These are phyloP conservation scores for Trichoderma virens DNA, from an alignment of 495 filamentous ascomycete genomes.

Conservation along the genomic window DNA sequence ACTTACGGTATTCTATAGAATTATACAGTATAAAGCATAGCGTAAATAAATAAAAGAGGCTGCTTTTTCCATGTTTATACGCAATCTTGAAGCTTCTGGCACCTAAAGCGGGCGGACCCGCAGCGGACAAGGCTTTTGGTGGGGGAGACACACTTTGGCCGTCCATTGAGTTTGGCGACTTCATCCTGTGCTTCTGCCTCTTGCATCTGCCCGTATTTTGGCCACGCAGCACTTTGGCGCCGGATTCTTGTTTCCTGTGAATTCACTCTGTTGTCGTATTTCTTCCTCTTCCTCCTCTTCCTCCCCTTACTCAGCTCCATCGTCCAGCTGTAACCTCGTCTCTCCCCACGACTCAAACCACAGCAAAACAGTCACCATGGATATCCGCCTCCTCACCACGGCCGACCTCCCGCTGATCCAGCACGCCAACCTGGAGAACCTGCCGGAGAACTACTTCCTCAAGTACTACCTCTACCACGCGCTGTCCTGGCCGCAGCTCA, in stretches of 20 bases:
- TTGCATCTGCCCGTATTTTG: not conserved
- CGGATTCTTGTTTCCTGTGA: too few relatives aligned
- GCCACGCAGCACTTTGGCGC: too few relatives aligned
- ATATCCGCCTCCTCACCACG: conserved; percentile 66
- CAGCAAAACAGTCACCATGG: conserved; percentile 45
- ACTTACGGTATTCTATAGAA: too few relatives aligned
- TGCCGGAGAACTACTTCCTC: conserved; percentile 98
- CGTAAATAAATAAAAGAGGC: too few relatives aligned
- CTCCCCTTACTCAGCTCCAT: not conserved
- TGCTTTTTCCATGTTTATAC: too few relatives aligned
- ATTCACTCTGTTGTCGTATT: too few relatives aligned
- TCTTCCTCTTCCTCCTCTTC: not conserved
- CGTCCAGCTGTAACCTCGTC: not conserved
- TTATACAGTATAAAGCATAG: too few relatives aligned
- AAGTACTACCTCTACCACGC: conserved; percentile 99
- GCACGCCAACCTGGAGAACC: conserved; percentile 96
- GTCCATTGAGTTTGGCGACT: not conserved
- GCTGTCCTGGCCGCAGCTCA: conserved; percentile 93
- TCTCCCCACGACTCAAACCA: not conserved
- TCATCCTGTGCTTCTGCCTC: not conserved
- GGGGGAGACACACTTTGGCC: not conserved
- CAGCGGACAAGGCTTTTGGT: conserved; percentile 1
- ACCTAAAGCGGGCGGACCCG: not conserved
- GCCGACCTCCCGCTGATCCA: conserved; percentile 91
- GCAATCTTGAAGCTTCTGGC: not conserved